phyloP scores from a whole-genome alignment of 2,329 filamentous ascomycete species.

The Monosporascus ibericus region DNA sequence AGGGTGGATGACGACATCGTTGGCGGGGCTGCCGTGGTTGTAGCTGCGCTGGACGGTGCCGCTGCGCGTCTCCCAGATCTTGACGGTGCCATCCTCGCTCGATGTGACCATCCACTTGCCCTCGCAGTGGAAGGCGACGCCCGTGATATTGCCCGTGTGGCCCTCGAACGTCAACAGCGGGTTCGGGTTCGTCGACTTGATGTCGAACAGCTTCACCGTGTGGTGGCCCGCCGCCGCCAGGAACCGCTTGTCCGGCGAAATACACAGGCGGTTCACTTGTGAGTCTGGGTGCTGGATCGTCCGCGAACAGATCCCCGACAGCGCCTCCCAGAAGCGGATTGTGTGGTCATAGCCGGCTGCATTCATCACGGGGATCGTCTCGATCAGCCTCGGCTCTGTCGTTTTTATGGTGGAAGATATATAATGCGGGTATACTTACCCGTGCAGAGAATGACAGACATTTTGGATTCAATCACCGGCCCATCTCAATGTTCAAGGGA shows the following conservation, averaged over 20 bases:
- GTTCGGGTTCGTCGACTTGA: constrained; percentile 96
- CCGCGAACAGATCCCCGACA: constrained; percentile 94
- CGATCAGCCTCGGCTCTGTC: too few species aligned
- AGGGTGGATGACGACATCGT: constrained; percentile 98
- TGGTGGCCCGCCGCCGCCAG: constrained; percentile 75
- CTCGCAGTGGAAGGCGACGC: constrained; percentile 95
- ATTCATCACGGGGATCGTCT: background rate
- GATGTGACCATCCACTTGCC: constrained; percentile 99
- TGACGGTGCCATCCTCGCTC: constrained; percentile 92
- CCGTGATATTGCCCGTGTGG: constrained; percentile 92
- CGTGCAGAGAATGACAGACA: constrained; percentile 60
- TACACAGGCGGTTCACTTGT: constrained; percentile 96
- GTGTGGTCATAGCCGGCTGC: constrained; percentile 58
- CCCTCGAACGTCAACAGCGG: constrained; percentile 91
- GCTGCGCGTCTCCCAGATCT: constrained; percentile 90
- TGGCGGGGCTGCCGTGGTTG: constrained; percentile 79
- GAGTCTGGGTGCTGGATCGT: constrained; percentile 98
- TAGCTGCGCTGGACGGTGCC: constrained; percentile 90
- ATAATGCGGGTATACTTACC: constrained; percentile 32
- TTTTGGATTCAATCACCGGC: constrained; percentile 19
- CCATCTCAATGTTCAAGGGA: background rate
- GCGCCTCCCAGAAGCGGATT: constrained; percentile 87
- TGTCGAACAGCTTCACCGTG: constrained; percentile 95
- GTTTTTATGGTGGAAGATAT: too few species aligned
- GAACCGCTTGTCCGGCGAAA: constrained; percentile 95